These are phyloP conservation scores for Colletotrichum karsti DNA, from an alignment of 2,329 filamentous ascomycete genomes.

Conservation along the genomic window DNA sequence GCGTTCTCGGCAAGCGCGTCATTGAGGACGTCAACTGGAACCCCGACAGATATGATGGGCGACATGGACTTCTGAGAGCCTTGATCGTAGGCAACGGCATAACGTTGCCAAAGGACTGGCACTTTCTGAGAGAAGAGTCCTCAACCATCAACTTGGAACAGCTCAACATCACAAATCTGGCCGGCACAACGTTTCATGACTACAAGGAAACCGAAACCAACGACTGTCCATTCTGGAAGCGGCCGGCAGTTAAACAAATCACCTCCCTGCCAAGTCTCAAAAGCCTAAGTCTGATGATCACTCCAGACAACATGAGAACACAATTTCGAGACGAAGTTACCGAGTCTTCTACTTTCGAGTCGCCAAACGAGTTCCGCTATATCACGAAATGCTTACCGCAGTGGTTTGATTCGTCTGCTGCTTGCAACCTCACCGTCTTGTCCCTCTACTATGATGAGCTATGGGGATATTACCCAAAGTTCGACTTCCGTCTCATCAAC, in stretches of 20 bases:
- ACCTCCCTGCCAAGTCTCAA: not conserved
- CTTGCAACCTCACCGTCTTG: conserved; percentile 41
- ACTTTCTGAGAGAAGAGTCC: not conserved
- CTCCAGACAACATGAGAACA: not conserved
- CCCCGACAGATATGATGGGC: not conserved
- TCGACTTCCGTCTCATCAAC: conserved; percentile 40
- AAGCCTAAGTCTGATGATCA: not conserved
- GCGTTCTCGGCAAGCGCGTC: not conserved
- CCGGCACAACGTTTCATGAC: not conserved
- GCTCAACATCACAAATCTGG: not conserved
- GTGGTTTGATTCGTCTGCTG: conserved; percentile 33
- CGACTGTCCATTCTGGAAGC: not conserved
- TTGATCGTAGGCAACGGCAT: not conserved
- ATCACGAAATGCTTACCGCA: conserved; percentile 32
- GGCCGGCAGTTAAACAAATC: not conserved
- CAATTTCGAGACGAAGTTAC: not conserved
- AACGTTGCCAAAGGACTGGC: not conserved
- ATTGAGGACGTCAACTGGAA: not conserved
- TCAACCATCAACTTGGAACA: not conserved
- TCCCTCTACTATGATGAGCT: conserved; percentile 45
- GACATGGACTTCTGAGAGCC: not conserved
- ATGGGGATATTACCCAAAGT: conserved; percentile 49
- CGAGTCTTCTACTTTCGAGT: not conserved
- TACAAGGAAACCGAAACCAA: not conserved
- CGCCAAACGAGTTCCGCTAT: not conserved